phyloP scores from a whole-genome alignment of 2,329 filamentous ascomycete genomes.

The Penicillium janthinellum region DNA sequence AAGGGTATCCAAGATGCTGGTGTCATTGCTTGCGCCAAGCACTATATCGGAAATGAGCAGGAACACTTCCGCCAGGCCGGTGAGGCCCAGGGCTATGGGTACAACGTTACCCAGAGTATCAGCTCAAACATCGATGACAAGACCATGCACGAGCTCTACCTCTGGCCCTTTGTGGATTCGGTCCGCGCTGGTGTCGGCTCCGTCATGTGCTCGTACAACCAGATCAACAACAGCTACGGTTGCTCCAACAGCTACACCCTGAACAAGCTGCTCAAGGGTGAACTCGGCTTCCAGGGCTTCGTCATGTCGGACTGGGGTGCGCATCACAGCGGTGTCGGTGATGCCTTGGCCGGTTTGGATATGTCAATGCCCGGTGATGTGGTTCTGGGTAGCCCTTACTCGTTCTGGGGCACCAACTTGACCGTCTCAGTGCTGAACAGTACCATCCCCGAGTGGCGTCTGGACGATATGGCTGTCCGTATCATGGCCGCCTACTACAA shows the following conservation, averaged over 20 bases:
- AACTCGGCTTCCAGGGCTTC: slow-evolving; percentile 76
- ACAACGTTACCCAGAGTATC: slow-evolving; percentile 62
- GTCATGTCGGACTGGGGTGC: slow-evolving; percentile 74
- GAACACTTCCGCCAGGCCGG: slow-evolving; percentile 67
- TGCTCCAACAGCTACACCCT: slow-evolving; percentile 65
- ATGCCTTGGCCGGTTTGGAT: slow-evolving; percentile 70
- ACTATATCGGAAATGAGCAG: slow-evolving; percentile 74
- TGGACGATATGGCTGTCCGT: slow-evolving; percentile 90
- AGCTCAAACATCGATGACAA: slow-evolving; percentile 66
- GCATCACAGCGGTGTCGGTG: slow-evolving; percentile 69
- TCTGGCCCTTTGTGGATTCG: slow-evolving; percentile 70
- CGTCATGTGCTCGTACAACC: slow-evolving; percentile 75
- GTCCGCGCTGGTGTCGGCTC: slow-evolving; percentile 66
- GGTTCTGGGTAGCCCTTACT: slow-evolving; percentile 68
- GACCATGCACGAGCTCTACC: slow-evolving; percentile 65
- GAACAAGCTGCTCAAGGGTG: slow-evolving; percentile 66
- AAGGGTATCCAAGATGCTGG: slow-evolving; percentile 80
- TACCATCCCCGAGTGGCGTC: slow-evolving; percentile 79
- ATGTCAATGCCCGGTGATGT: slow-evolving; percentile 88
- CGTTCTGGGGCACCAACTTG: slow-evolving; percentile 84
- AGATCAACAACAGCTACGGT: slow-evolving; percentile 68
- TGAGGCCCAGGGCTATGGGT: slow-evolving; percentile 62
- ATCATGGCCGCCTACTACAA: slow-evolving; percentile 70
- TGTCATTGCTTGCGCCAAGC: slow-evolving; percentile 81
- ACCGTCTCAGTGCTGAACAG: slow-evolving; percentile 87